These are phyloP conservation scores for Talaromyces wortmannii DNA, from an alignment of 495 filamentous ascomycete species.

Conservation along the genomic window DNA sequence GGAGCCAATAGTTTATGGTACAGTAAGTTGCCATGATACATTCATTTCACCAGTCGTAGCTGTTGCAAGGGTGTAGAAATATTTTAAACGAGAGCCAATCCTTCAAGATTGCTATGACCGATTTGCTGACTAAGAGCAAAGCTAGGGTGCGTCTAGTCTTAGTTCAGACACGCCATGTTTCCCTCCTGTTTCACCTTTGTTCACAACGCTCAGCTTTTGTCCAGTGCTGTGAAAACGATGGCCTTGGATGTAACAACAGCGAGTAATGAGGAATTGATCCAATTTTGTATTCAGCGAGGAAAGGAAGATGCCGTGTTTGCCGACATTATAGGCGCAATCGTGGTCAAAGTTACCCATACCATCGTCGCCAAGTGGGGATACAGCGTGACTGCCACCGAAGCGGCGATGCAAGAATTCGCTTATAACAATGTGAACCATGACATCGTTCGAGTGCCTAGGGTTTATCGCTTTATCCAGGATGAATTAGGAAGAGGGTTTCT, in stretches of 20 bases:
- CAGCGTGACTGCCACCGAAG: constrained; percentile 8
- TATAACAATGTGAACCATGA: constrained; percentile 4
- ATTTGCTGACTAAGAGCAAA: neutral
- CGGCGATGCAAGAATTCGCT: constrained; percentile 9
- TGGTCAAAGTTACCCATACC: constrained; percentile 3
- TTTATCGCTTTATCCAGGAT: constrained; percentile 8
- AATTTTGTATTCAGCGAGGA: constrained; percentile 3
- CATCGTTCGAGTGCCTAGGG: constrained; percentile 6
- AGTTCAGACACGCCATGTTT: neutral
- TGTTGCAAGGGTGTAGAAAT: neutral
- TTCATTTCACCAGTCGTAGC: no score
- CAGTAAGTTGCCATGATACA: no score
- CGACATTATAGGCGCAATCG: constrained; percentile 5
- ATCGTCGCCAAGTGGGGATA: constrained; percentile 10
- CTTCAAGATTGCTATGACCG: neutral
- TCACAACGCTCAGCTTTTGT: neutral
- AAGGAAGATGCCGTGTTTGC: constrained; percentile 5
- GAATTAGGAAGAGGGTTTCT: constrained; percentile 8
- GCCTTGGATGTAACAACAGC: constrained; percentile 4
- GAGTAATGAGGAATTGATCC: constrained; percentile 1
- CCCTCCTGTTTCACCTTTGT: neutral
- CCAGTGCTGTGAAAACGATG: neutral
- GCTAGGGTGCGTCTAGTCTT: neutral
- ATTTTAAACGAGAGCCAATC: neutral
- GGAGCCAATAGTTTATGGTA: no score